Base-by-base conservation (phyloP, 192 early-diverging fungal species). In the Umbelopsis vinacea region DNA sequence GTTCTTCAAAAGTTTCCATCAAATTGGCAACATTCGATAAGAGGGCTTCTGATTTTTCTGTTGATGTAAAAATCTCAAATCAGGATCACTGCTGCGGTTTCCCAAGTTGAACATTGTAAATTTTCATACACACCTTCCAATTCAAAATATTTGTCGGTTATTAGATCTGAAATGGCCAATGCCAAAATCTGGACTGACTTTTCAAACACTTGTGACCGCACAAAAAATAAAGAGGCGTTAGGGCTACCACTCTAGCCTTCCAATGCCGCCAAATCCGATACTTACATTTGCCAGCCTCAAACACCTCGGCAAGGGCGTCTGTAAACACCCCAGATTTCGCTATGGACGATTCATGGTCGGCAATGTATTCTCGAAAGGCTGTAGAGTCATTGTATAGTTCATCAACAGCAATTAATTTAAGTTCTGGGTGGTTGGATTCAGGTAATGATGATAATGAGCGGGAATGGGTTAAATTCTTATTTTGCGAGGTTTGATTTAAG, bases 281-380 rank as follows among this genome's bases (percentile, higher is more conserved):
- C 57, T 15, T 63, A 63, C 57, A 37, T 35, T 63, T 63, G 23
- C 57, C 57, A 19, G 57, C 57, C 26, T 63, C 57, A 63, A 37
- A 63, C 3, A 63, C 57, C 37, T 63, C 57, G 57, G 57, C 23
- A 37, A 63, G 26, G 33, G 57, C 57, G 7, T 63, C 57, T 19
- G 57, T 63, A 37, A 63, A 37, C 11, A 63, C 57, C 3, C 57
- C 57, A 63, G 26, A 63, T 37, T 63, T 63, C 37, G 57, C 33
- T 26, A 63, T 22, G 6, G 57, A 63, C 15, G 57, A 37, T 38
- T 63, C 57, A 63, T 63, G 57, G 33, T 63, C 57, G 38, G 57
- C 26, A 17, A 63, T 29, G 19, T 63, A 63, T 63, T 63, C 57
- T 63, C 57, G 57, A 63, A 63, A 63, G 3, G 26, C 57, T 37